Evolutionary conservation across 768 basidiomycete species (phyloP), one percentile per base, ranked within the genome.

Genomic region (Panaeolus papilionaceus): DNA sequence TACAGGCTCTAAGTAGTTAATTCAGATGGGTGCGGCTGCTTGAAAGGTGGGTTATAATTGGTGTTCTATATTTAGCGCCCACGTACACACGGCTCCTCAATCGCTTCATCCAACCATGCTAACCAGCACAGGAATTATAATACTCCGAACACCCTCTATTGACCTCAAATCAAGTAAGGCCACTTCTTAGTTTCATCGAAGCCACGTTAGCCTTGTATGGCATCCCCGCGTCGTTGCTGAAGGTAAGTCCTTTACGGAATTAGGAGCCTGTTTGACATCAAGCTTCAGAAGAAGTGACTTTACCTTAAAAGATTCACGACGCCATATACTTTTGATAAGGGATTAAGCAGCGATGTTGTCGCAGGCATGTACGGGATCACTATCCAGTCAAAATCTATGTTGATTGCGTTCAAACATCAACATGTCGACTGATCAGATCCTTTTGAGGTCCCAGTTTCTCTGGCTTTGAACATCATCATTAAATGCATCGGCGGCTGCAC

Each of bases 101-200:
- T 51, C 26, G 47, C 47, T 28, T 58, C 26, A 12, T 12, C 54
- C 10, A 58, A 16, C 33, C 6, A 33, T 37, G 8, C 33, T 58
- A 33, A 51, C 47, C 12, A 51, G 47, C 47, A 51, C 20, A 51
- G 20, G 26, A 58, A 58, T 58, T 26, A 14, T 11, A 28, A 58
- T 1, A 28, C 28, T 33, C 54, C 54, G 54, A 58, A 58, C 54
- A 58, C 54, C 28, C 54, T 37, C 54, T 37, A 33, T 33, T 33
- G 33, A 9, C 1, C 26, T 51, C 47, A 51, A 51, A 26, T 51
- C 47, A 51, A 51, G 47, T 23, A 23, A 51, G 47, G 9, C 28
- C n/a, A 58, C 54, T 58, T 33, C 28, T 58, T 58, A 58, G 54
- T 58, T 51, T 58, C 54, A 58, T 58, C 49, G 11, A 58, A 28